Evolutionary conservation across 148 eudicot genomes (phyloP), one percentile per base, ranked within the genome.

Genomic region (Chenopodium album): DNA sequence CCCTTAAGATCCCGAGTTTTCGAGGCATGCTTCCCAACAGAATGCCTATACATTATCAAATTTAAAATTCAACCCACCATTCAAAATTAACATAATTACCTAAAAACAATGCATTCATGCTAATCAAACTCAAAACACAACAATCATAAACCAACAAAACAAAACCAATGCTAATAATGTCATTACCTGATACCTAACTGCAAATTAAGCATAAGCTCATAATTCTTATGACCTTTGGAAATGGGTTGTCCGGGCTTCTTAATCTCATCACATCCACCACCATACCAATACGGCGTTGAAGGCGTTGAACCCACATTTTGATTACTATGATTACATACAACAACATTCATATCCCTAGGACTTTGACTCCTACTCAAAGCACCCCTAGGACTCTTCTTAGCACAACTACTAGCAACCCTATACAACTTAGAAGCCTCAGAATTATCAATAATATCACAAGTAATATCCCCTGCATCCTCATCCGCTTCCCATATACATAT

Each of bases 201-300:
- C 88, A 91, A 86, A 83, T 91, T 89, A 60, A 91, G 94, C 94
- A 91, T 91, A 67, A 91, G 88, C 41, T 91, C 94, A 84, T 89
- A 91, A 81, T 91, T 89, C 88, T 84, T 89, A 64, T 91, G 90
- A 29, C 91, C 91, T 84, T 83, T 85, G 1, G 91, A 68, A 37
- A 89, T 89, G 7, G 86, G 86, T n/a, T 72, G 80, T 0, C 93
- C 93, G 13, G 89, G 92, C 47, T 86, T 86, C 90, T 89, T 91
- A 72, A 85, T 77, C 84, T 70, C 86, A 81, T 85, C 88, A 52
- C 71, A 85, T 23, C 89, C 89, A 14, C 82, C 84, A 7, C 89
- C 89, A 82, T 75, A 83, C 89, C 89, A 87, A 37, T 87, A 85
- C 71, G 89, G 88, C 37, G 87, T 73, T 0, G 76, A 73, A 47